Conservation (phyloP, 208 protist species). For the Leishmania major region DNA sequence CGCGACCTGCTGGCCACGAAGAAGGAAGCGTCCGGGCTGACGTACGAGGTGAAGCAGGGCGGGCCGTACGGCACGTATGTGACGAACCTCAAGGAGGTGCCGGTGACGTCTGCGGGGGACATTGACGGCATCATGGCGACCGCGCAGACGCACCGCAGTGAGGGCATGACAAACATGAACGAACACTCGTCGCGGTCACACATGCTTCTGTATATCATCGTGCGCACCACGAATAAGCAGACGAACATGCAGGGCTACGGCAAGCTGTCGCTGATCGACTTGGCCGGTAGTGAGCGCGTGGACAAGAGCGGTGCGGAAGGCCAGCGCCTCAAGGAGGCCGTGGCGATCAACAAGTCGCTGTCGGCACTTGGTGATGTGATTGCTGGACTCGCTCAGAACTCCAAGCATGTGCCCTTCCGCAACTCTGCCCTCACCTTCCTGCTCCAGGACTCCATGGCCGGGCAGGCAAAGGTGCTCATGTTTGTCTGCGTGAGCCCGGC, state of each 20-base stretch:
- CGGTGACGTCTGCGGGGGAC: constrained; percentile 66
- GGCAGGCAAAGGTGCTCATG: constrained; percentile 95
- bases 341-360: constrained; percentile 93
- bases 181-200: constrained; percentile 94
- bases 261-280: constrained; percentile 94
- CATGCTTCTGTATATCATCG: constrained; percentile 93
- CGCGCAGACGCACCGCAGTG: constrained; percentile 71
- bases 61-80: constrained; percentile 91
- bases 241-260: constrained; percentile 90
- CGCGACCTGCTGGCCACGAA: constrained; percentile 81
- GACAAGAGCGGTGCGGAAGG: constrained; percentile 89
- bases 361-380: constrained; percentile 92
- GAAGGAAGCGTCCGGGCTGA: constrained; percentile 48
- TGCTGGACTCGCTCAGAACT: constrained; percentile 73
- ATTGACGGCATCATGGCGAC: constrained; percentile 86
- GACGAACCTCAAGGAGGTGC: constrained; percentile 84
- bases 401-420: constrained; percentile 92
- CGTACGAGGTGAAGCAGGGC: constrained; percentile 91
- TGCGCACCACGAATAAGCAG: constrained; percentile 87
- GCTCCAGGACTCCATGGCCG: constrained; percentile 92
- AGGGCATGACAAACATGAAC: constrained; percentile 94
- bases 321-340: constrained; percentile 88
- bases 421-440: constrained; percentile 93
- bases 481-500: constrained; percentile 95
- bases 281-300: constrained; percentile 93